Evolutionary conservation across 768 basidiomycete genomes (phyloP).

Genomic region (Lepiota brunneoincarnata): DNA sequence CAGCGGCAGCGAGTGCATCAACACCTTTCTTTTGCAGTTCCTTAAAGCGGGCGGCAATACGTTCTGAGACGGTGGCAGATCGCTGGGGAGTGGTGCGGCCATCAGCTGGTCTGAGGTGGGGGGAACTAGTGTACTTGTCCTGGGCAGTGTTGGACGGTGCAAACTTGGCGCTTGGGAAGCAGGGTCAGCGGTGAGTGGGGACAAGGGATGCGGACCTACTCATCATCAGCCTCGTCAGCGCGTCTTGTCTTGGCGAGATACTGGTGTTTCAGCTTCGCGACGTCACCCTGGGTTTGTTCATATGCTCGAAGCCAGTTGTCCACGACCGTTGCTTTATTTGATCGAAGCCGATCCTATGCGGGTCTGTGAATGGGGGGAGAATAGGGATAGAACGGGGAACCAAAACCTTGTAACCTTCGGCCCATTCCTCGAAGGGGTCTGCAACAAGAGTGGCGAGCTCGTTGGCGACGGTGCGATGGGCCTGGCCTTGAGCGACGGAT

Average conservation of each 20-base stretch:
- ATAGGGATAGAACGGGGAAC: constrained; percentile 15
- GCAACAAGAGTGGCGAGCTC: constrained; percentile 76
- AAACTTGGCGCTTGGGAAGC: constrained; percentile 69
- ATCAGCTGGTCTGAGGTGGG: constrained; percentile 59
- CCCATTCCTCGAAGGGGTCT: constrained; percentile 82
- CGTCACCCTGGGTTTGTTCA: constrained; percentile 65
- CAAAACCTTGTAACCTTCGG: constrained; percentile 63
- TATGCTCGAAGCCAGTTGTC: constrained; percentile 71
- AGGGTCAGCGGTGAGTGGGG: constrained; percentile 11
- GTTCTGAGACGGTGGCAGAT: constrained; percentile 81
- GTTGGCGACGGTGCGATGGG: constrained; percentile 66
- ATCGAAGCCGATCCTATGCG: constrained; percentile 56
- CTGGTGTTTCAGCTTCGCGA: constrained; percentile 69
- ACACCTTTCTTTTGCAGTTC: constrained; percentile 67
- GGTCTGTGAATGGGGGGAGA: constrained; percentile 11
- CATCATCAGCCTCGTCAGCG: constrained; percentile 92
- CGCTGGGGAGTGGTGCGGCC: constrained; percentile 51
- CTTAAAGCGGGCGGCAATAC: constrained; percentile 79
- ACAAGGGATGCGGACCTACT: constrained; percentile 52
- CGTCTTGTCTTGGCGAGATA: constrained; percentile 77
- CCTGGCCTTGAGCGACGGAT: constrained; percentile 66
- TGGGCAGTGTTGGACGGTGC: constrained; percentile 62
- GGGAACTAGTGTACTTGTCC: constrained; percentile 84
- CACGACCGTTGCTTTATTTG: constrained; percentile 55
- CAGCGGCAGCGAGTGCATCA: constrained; percentile 29